Percentiles rank a stretch among this genome's conserved stretches.
Conservation (phyloP, 2,329 filamentous ascomycete genomes). For the Aspergillus vadensis region DNA sequence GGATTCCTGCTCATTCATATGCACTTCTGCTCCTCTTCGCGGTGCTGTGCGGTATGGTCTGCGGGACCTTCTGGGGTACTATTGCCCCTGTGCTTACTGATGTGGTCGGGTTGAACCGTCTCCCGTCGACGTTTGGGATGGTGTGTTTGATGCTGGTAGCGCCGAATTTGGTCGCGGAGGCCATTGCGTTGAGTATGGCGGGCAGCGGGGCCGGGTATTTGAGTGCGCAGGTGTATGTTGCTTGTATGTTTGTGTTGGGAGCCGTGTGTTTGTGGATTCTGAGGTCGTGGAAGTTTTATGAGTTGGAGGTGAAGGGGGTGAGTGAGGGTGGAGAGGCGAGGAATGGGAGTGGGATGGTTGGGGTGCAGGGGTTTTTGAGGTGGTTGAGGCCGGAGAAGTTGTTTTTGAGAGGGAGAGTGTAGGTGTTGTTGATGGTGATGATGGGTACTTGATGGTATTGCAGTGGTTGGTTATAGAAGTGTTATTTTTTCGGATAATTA, state of each 20-base stretch:
- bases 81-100: slow-evolving; percentile 15
- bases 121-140: slow-evolving; percentile 16
- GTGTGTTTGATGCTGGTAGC: slow-evolving; percentile 17
- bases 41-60: slow-evolving; percentile 46
- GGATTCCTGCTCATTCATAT: slow-evolving; percentile 50
- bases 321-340: background rate
- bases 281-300: slow-evolving; percentile 13
- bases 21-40: slow-evolving; percentile 48
- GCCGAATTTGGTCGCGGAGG: slow-evolving; percentile 17
- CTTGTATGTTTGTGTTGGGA: slow-evolving; percentile 7
- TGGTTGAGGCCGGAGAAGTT: slow-evolving; percentile 14
- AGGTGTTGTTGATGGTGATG: too few relatives aligned
- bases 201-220: background rate
- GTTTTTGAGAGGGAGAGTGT: slow-evolving; percentile 4
- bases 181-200: slow-evolving; percentile 16
- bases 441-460: too few relatives aligned
- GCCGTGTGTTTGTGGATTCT: slow-evolving; percentile 5
- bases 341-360: background rate
- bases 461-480: too few relatives aligned
- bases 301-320: slow-evolving; percentile 14
- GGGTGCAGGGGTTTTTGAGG: slow-evolving; percentile 8
- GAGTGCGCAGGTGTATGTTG: background rate
- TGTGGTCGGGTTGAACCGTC: slow-evolving; percentile 16
- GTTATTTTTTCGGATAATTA: too few relatives aligned
- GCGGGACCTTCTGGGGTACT: slow-evolving; percentile 52